Evolutionary conservation across 306 rosid species (phyloP).

Genomic region (Castanea mollissima): DNA sequence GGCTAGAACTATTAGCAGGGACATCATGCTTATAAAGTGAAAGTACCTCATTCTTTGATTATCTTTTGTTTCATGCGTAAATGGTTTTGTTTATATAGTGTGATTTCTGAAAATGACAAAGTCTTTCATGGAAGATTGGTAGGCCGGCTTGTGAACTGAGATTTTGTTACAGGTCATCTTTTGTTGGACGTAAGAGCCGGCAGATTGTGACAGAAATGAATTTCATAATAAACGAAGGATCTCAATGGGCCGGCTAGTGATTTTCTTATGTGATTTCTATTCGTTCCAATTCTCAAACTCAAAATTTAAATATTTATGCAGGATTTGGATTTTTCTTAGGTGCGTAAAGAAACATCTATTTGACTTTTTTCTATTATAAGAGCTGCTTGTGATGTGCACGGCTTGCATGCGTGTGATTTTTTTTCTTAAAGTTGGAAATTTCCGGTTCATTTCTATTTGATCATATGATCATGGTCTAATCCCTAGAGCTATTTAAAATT

Average conservation of each 20-base stretch:
- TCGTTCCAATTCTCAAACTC: too few relatives aligned
- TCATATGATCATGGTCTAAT: too few relatives aligned
- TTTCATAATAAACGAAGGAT: neutral
- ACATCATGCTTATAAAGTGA: neutral
- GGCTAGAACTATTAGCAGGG: conserved; percentile 8
- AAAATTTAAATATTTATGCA: too few relatives aligned
- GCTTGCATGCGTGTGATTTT: too few relatives aligned
- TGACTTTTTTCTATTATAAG: too few relatives aligned
- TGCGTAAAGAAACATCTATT: too few relatives aligned
- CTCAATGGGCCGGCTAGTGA: conserved; percentile 4
- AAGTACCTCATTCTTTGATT: conserved; percentile 7
- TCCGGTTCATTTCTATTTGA: too few relatives aligned
- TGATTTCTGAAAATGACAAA: neutral
- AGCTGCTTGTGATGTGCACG: too few relatives aligned
- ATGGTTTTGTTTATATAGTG: neutral
- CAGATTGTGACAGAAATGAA: neutral
- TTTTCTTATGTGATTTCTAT: neutral
- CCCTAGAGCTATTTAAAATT: too few relatives aligned
- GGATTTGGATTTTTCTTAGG: too few relatives aligned
- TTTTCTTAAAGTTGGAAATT: too few relatives aligned
- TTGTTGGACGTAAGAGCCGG: conserved; percentile 15
- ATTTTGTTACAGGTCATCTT: neutral
- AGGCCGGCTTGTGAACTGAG: conserved; percentile 23
- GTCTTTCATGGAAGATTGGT: neutral
- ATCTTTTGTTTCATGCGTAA: neutral